Conservation (phyloP, 768 basidiomycete genomes). For the Cystofilobasidium bisporidii region DNA sequence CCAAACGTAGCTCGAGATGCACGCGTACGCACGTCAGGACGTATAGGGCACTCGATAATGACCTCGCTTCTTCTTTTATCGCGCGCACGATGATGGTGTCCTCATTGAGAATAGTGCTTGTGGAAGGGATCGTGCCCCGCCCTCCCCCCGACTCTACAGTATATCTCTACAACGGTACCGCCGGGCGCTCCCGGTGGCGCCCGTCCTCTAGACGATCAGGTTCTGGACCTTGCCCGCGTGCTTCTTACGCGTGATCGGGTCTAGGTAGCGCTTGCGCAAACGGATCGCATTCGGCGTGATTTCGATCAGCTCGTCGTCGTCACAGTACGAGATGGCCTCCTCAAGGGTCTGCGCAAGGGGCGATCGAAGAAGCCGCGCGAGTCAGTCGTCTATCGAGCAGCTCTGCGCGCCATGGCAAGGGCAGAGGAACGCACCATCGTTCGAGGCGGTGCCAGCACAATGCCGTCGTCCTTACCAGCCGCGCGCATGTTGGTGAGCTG, state of each 20-base stretch:
- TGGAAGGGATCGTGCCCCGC: no score
- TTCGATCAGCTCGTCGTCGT: conserved; percentile 29
- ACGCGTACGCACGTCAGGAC: no score
- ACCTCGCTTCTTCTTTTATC: no score
- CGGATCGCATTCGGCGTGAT: conserved; percentile 22
- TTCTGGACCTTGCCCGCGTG: not conserved
- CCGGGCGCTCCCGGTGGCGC: no score
- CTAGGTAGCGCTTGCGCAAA: conserved; percentile 19
- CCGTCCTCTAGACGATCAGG: not conserved
- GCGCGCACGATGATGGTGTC: no score
- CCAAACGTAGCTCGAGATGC: no score
- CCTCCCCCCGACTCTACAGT: no score
- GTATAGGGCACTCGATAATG: no score
- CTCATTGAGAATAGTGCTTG: no score
- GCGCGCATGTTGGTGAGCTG: conserved; percentile 26
- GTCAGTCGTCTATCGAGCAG: no score
- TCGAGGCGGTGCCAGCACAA: conserved; percentile 8
- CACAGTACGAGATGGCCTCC: conserved; percentile 28
- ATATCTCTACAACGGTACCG: no score
- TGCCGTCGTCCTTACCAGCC: conserved; percentile 24
- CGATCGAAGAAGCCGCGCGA: not conserved
- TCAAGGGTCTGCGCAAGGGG: conserved; percentile 19
- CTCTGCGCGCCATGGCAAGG: no score
- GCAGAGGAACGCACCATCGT: conserved; percentile 25
- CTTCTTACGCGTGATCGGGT: not conserved